Evolutionary conservation across 257 asterid species (phyloP).

Genomic region (Leonotis leonurus): DNA sequence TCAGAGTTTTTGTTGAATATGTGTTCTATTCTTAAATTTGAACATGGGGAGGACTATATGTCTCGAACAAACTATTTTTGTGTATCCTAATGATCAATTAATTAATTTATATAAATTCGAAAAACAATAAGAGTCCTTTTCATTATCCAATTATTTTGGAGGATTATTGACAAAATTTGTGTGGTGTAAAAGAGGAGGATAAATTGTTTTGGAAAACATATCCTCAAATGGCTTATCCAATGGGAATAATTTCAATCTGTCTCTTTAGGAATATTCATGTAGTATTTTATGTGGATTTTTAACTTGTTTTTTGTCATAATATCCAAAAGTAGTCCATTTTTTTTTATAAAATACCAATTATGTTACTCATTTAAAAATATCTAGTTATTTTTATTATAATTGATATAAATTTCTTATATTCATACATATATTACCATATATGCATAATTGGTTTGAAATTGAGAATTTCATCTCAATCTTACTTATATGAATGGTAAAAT

Average conservation of each 20-base stretch:
- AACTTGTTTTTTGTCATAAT: background rate
- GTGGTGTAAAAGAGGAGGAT: background rate
- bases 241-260: background rate
- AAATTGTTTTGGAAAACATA: constrained; percentile 7
- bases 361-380: too few species aligned
- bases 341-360: too few species aligned
- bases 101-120: background rate
- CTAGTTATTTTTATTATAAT: too few species aligned
- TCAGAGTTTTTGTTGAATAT: background rate
- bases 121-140: background rate
- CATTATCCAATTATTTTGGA: background rate
- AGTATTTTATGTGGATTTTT: background rate
- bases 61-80: background rate
- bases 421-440: too few species aligned
- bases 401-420: too few species aligned
- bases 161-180: background rate
- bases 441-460: too few species aligned
- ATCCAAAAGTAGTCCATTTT: too few species aligned
- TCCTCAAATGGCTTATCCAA: constrained; percentile 39
- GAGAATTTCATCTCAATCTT: too few species aligned
- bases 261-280: background rate
- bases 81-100: background rate
- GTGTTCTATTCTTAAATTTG: background rate
- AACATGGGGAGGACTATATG: background rate
- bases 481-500: too few species aligned